phyloP scores from a whole-genome alignment of 2,329 filamentous ascomycete species.

The Pestalotiopsis sp. region DNA sequence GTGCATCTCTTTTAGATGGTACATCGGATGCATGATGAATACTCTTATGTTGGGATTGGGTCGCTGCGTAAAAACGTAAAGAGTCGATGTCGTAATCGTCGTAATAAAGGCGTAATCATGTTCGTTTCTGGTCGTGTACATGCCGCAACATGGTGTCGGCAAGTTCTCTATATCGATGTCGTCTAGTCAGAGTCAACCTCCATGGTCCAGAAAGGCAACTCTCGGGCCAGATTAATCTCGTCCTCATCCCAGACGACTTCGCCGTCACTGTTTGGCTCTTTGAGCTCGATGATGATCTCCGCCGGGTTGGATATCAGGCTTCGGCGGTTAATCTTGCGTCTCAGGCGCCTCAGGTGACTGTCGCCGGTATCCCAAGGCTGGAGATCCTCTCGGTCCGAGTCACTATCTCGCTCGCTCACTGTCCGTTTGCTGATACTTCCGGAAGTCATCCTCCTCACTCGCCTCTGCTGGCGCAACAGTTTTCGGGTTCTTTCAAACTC shows the following conservation, averaged over 20 bases:
- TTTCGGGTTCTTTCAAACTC: slow-evolving; percentile 27
- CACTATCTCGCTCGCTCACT: slow-evolving; percentile 36
- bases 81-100: background rate
- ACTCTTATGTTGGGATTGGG: background rate
- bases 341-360: slow-evolving; percentile 27
- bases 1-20: background rate
- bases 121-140: background rate
- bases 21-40: background rate
- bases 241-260: slow-evolving; percentile 33
- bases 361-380: slow-evolving; percentile 30
- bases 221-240: slow-evolving; percentile 28
- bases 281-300: slow-evolving; percentile 35
- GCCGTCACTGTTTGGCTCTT: slow-evolving; percentile 34
- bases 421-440: slow-evolving; percentile 39
- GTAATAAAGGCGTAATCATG: background rate
- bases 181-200: slow-evolving; percentile 33
- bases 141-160: background rate
- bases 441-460: slow-evolving; percentile 33
- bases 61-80: background rate
- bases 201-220: slow-evolving; percentile 36
- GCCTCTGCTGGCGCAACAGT: slow-evolving; percentile 25
- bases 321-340: slow-evolving; percentile 32
- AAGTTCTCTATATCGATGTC: background rate
- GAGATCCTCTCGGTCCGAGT: slow-evolving; percentile 35
- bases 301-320: slow-evolving; percentile 32